Evolutionary conservation across 371 early-diverging fungal species (phyloP).

Genomic region (Synchytrium microbalum): DNA sequence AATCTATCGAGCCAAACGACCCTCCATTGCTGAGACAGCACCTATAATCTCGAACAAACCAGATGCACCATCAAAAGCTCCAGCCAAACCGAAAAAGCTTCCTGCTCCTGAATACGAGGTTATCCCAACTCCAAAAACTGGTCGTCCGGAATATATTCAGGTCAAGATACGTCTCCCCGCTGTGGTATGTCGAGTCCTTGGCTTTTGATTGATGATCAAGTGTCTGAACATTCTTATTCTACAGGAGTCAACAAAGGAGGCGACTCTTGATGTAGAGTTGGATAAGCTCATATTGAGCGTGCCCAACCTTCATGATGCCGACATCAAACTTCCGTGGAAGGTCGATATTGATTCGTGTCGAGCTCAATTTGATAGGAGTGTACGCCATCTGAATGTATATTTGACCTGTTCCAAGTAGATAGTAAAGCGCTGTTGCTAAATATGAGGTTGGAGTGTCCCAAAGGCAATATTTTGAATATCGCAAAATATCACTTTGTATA

Average conservation of each 20-base stretch:
- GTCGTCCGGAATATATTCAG: background rate
- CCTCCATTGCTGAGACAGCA: constrained; percentile 36
- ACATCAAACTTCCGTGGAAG: background rate
- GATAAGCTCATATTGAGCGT: background rate
- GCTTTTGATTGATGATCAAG: background rate
- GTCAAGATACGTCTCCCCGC: background rate
- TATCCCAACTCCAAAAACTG: background rate
- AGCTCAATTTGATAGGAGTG: background rate
- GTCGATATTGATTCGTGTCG: background rate
- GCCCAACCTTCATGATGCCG: background rate
- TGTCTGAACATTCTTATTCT: too few relatives aligned
- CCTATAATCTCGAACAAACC: background rate
- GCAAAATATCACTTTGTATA: too few relatives aligned
- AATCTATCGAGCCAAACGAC: constrained; percentile 48
- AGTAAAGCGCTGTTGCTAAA: too few relatives aligned
- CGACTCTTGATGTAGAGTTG: background rate
- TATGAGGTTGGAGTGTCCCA: too few relatives aligned
- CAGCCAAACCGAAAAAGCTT: background rate
- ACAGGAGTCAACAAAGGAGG: background rate
- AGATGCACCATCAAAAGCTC: background rate
- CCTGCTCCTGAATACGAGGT: background rate
- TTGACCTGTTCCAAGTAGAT: too few relatives aligned
- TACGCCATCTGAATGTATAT: background rate
- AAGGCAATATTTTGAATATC: too few relatives aligned
- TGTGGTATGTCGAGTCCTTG: background rate